Evolutionary conservation across 306 rosid genomes (phyloP), one percentile per base, ranked within the genome.

Genomic region (Vachellia collinsii): DNA sequence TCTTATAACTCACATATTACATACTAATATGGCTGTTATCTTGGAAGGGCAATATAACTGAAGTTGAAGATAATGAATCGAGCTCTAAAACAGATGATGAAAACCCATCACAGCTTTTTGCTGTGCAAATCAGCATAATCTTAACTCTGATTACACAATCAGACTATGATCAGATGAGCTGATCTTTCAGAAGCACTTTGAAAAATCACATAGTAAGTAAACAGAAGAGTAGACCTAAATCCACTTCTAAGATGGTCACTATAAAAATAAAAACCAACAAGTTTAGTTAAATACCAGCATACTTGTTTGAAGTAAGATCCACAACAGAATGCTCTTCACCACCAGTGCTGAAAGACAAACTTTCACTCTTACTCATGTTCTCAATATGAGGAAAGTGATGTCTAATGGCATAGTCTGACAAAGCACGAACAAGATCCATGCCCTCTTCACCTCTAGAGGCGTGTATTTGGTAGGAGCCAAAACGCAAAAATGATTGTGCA

Each of bases 401-500:
- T 64, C 48, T 90, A 63, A 93, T 93, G 79, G 92, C 92, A 80
- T 96, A 96, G 89, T 96, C 98, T 50, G 99, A 97, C 69, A 96
- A 87, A 80, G 81, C 74, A 78, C 90, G 89, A 78, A 96, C 97
- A 84, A 96, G 82, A 36, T 80, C 88, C 67, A 88, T 88, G 85
- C 90, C 98, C 83, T 91, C 91, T 39, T 93, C 84, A 71, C 90
- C 94, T 88, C 99, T 89, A 77, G 87, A 87, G 81, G 97, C 90
- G 69, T 96, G 99, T 76, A 92, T 83, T 88, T 96, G 99, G 85
- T 83, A 92, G 58, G 99, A 96, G n/a, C 99, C 99, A 83, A 96
- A 96, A 25, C 99, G 97, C 75, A 96, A 77, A 86, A 96, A 96
- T 59, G 97, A 90, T 80, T 85, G 98, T 48, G 98, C 90, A 79